These are phyloP conservation scores for Colletotrichum sidae DNA, from an alignment of 2,329 filamentous ascomycete species.

Conservation along the genomic window DNA sequence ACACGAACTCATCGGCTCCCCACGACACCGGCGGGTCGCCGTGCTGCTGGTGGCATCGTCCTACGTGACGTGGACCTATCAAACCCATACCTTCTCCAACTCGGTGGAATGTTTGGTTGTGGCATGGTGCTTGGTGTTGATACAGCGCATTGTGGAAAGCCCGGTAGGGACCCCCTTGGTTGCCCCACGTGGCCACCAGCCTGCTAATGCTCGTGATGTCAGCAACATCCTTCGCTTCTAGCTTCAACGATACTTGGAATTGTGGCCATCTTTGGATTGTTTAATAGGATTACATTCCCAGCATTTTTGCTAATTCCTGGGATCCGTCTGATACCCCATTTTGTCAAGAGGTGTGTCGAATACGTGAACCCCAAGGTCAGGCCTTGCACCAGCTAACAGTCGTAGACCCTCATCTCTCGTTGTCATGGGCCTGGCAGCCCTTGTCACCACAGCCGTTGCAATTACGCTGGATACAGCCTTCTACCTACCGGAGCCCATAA, in stretches of 20 bases:
- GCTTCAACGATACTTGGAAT: slow-evolving; percentile 84
- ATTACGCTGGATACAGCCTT: slow-evolving; percentile 88
- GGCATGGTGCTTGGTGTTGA: slow-evolving; percentile 92
- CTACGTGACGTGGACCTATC: slow-evolving; percentile 98
- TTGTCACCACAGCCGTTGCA: slow-evolving; percentile 77
- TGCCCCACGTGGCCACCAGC: background rate
- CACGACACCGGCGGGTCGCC: slow-evolving; percentile 77
- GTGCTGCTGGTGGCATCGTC: slow-evolving; percentile 91
- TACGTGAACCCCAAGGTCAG: too few species aligned
- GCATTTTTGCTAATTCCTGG: slow-evolving; percentile 90
- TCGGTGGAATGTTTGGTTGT: slow-evolving; percentile 94
- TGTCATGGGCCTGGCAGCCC: slow-evolving; percentile 72
- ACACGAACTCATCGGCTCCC: slow-evolving; percentile 86
- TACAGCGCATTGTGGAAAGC: slow-evolving; percentile 84
- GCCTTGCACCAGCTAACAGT: slow-evolving; percentile 13
- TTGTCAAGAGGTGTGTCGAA: slow-evolving; percentile 74
- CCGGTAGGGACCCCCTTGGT: slow-evolving; percentile 68
- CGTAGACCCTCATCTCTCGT: slow-evolving; percentile 69
- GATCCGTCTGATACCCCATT: slow-evolving; percentile 86
- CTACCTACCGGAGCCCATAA: slow-evolving; percentile 74
- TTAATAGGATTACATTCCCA: slow-evolving; percentile 97
- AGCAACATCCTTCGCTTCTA: slow-evolving; percentile 81
- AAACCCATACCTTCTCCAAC: slow-evolving; percentile 98
- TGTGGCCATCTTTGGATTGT: slow-evolving; percentile 85
- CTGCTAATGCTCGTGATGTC: slow-evolving; percentile 38